Percentiles rank a stretch among this genome's conserved stretches.
These are phyloP conservation scores for Suillus ampliporus DNA, from an alignment of 768 basidiomycete genomes.

Conservation along the genomic window DNA sequence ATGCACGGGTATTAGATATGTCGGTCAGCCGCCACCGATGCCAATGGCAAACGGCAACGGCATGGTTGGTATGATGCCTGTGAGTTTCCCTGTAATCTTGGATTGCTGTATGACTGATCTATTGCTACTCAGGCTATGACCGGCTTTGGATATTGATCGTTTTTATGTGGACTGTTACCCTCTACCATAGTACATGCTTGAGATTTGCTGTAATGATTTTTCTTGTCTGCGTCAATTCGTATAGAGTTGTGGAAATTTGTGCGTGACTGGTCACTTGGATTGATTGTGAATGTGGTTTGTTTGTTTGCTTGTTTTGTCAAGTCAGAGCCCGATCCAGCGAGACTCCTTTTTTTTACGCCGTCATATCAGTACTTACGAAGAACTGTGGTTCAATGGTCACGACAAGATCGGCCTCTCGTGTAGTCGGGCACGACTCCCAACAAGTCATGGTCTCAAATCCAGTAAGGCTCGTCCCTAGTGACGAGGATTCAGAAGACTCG, in stretches of 20 bases:
- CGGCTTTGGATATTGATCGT: slow-evolving; percentile 57
- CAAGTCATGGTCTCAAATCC: neutral
- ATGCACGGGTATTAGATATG: slow-evolving; percentile 49
- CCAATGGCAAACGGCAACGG: slow-evolving; percentile 62
- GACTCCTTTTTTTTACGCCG: neutral
- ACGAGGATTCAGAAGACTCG: slow-evolving; percentile 3
- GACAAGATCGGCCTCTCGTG: neutral
- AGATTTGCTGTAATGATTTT: slow-evolving; percentile 32
- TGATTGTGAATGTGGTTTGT: neutral
- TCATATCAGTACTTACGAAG: too few species aligned
- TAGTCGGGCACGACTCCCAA: neutral
- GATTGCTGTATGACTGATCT: neutral
- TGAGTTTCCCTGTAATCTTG: slow-evolving; percentile 40
- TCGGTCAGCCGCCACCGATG: slow-evolving; percentile 64
- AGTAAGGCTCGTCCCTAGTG: neutral
- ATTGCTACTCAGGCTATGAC: slow-evolving; percentile 58
- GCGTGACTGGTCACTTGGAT: too few species aligned
- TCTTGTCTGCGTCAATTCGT: neutral
- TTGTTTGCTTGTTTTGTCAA: neutral
- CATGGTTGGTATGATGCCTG: slow-evolving; percentile 61
- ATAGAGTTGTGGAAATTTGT: too few species aligned
- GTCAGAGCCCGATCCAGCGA: neutral
- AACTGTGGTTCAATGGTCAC: neutral
- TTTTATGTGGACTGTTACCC: slow-evolving; percentile 14
- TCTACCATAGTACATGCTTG: slow-evolving; percentile 33